A percentile compares a stretch with the other conserved stretches of the same genome.
These are phyloP conservation scores for Polygonum maritimum DNA, from an alignment of 148 eudicot species.

Conservation along the genomic window DNA sequence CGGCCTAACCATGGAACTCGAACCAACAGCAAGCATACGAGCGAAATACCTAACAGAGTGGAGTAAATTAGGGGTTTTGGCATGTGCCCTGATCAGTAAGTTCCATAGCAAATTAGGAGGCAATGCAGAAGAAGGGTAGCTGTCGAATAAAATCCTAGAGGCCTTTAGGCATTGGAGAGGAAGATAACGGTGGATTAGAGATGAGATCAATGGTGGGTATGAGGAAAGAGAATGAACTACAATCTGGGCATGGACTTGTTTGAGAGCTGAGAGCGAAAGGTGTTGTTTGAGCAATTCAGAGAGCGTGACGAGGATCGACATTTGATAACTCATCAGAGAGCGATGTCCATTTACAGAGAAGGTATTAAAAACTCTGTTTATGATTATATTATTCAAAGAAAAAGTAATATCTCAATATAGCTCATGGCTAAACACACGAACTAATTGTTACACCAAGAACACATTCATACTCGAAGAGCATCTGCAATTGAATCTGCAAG, in stretches of 20 bases:
- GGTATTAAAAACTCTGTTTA: too few species aligned
- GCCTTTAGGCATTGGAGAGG: conserved; percentile 14
- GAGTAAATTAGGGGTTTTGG: conserved; percentile 36
- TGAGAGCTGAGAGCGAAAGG: conserved; percentile 29
- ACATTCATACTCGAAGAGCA: conserved; percentile 66
- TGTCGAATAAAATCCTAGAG: conserved; percentile 34
- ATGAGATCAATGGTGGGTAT: conserved; percentile 24
- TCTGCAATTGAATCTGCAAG: conserved; percentile 93
- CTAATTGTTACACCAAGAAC: not conserved
- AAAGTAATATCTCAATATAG: too few species aligned
- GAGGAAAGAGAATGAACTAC: conserved; percentile 22
- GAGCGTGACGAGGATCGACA: conserved; percentile 15
- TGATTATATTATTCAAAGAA: too few species aligned
- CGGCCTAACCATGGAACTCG: conserved; percentile 21
- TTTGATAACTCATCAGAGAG: not conserved
- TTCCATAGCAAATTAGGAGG: conserved; percentile 59
- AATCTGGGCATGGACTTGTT: conserved; percentile 61
- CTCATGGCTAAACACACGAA: too few species aligned
- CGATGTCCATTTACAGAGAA: too few species aligned
- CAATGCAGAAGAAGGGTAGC: conserved; percentile 28
- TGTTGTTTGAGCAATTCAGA: conserved; percentile 39
- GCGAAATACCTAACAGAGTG: conserved; percentile 35
- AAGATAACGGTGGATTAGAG: conserved; percentile 46
- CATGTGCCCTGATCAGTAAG: conserved; percentile 47
- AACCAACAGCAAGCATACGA: conserved; percentile 31